These are phyloP conservation scores for Ophiostoma piceae DNA, from an alignment of 2,329 filamentous ascomycete genomes.

Conservation along the genomic window DNA sequence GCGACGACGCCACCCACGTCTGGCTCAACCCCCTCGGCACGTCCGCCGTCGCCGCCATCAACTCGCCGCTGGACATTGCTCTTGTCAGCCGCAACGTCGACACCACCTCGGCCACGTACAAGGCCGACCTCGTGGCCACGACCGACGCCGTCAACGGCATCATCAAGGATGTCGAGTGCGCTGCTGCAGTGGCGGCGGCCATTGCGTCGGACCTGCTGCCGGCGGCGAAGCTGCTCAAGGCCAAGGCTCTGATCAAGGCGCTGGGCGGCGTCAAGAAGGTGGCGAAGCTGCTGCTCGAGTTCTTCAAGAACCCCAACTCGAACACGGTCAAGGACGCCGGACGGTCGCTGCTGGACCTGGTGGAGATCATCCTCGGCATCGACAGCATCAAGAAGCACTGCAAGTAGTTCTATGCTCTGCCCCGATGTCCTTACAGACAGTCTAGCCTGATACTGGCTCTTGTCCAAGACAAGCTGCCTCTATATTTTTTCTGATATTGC, in stretches of 20 bases:
- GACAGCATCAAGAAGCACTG: slow-evolving; percentile 6
- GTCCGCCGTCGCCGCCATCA: slow-evolving; percentile 10
- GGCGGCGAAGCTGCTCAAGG: slow-evolving; percentile 21
- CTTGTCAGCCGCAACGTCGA: neutral
- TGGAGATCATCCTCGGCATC: neutral
- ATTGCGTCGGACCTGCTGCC: slow-evolving; percentile 18
- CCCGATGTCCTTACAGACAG: neutral
- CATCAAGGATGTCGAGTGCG: slow-evolving; percentile 1
- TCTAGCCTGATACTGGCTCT: too few species aligned
- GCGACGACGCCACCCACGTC: slow-evolving; percentile 20
- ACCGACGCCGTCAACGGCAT: neutral
- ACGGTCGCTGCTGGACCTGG: slow-evolving; percentile 13
- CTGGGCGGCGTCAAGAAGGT: slow-evolving; percentile 22
- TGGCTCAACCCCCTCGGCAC: slow-evolving; percentile 18
- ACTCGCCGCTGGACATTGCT: neutral
- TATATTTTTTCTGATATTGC: neutral
- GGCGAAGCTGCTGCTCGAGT: slow-evolving; percentile 20
- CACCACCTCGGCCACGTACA: neutral
- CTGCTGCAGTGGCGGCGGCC: neutral
- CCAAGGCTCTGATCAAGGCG: slow-evolving; percentile 20
- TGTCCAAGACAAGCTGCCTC: neutral
- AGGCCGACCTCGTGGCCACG: neutral
- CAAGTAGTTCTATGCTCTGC: neutral
- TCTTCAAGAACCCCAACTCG: slow-evolving; percentile 17
- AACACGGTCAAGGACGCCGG: slow-evolving; percentile 21